phyloP scores from a whole-genome alignment of 495 filamentous ascomycete species.

The Niebla homalea region DNA sequence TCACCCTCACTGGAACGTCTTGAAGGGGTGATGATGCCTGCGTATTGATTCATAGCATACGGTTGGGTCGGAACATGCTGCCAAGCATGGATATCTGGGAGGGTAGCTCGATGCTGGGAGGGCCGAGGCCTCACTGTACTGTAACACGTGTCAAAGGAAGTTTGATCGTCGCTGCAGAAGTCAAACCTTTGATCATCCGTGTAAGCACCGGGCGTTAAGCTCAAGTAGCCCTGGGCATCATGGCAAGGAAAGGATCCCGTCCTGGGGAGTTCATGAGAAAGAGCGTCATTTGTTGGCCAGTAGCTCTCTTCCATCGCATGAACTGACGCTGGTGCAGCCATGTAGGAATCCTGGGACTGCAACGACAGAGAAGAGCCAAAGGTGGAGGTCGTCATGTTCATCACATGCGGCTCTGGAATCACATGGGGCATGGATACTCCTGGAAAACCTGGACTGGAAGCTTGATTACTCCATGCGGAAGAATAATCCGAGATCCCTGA shows the following conservation, averaged over 20 bases:
- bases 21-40: conserved; percentile 8
- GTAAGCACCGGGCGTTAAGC: not conserved
- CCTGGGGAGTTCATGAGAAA: not conserved
- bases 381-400: not conserved
- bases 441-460: not conserved
- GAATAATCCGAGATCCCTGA: not conserved
- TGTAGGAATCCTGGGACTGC: not conserved
- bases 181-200: conserved; percentile 3
- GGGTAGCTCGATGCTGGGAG: not conserved
- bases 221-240: not conserved
- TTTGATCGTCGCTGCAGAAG: not conserved
- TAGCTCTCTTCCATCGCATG: not conserved
- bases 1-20: conserved; percentile 35
- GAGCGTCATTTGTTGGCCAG: not conserved
- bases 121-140: not conserved
- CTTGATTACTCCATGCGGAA: not conserved
- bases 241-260: not conserved
- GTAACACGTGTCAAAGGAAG: not conserved
- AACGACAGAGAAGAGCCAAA: not conserved
- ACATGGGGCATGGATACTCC: not conserved
- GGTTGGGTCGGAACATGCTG: not conserved
- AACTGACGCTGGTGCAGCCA: not conserved
- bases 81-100: not conserved
- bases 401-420: not conserved
- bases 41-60: not conserved